Conservation (phyloP, 2,329 filamentous ascomycete genomes). For the Fusarium scirpi region DNA sequence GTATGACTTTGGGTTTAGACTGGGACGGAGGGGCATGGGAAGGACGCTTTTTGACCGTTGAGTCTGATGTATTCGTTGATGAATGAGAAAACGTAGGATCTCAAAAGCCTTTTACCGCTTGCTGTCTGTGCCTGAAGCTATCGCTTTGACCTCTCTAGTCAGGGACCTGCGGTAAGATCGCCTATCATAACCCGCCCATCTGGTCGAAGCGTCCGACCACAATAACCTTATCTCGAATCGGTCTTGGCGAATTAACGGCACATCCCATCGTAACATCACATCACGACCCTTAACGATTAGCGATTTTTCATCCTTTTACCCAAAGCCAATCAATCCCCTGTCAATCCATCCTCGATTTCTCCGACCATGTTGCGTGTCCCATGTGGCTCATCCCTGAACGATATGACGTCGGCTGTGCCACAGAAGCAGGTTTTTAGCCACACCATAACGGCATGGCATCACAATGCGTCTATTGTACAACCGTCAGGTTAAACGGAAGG, state of each 20-base stretch:
- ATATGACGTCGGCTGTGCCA: constrained; percentile 42
- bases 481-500: constrained; percentile 17
- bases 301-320: background rate
- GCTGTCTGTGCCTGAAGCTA: background rate
- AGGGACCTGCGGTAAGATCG: background rate
- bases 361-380: background rate
- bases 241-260: background rate
- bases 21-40: constrained; percentile 59
- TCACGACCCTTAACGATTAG: background rate
- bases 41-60: constrained; percentile 60
- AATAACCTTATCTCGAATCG: constrained; percentile 7
- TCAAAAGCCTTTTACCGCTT: too few species aligned
- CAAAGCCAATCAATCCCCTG: background rate
- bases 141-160: background rate
- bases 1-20: constrained; percentile 59
- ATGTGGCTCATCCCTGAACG: constrained; percentile 34
- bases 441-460: constrained; percentile 40
- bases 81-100: too few species aligned
- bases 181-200: background rate
- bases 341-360: background rate
- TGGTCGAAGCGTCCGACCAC: constrained; percentile 5
- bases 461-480: constrained; percentile 33
- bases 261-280: background rate
- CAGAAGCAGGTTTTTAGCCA: constrained; percentile 45
- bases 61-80: constrained; percentile 63